These are phyloP conservation scores for Lasiodiplodia sp. DNA, from an alignment of 2,329 filamentous ascomycete genomes.

Conservation along the genomic window DNA sequence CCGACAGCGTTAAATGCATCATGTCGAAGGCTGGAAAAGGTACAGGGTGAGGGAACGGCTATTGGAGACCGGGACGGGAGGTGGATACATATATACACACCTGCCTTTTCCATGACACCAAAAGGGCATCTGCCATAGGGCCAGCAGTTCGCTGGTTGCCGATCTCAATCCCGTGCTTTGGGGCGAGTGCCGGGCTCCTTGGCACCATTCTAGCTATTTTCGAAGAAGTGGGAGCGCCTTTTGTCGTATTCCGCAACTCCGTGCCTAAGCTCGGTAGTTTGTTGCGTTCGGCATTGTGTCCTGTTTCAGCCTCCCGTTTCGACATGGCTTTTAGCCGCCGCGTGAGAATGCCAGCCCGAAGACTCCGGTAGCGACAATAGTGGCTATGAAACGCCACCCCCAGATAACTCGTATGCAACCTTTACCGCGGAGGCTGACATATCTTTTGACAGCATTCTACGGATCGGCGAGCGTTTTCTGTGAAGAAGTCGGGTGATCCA, in stretches of 20 bases:
- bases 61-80: not conserved
- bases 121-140: not conserved
- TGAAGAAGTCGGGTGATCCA: not conserved
- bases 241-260: conserved; percentile 8
- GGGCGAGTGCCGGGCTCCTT: conserved; percentile 11
- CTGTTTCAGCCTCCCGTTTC: conserved; percentile 25
- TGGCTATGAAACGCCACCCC: not conserved
- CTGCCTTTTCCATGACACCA: not conserved
- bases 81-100: not conserved
- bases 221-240: conserved; percentile 9
- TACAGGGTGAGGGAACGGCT: not conserved
- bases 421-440: not conserved
- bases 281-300: conserved; percentile 5
- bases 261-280: not conserved
- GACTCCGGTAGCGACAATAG: not conserved
- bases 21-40: not conserved
- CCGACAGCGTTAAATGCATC: not conserved
- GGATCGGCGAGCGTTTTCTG: not conserved
- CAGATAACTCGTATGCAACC: not conserved
- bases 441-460: not conserved
- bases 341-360: not conserved
- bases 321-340: conserved; percentile 15
- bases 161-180: conserved; percentile 21
- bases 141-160: conserved; percentile 10
- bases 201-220: conserved; percentile 16